These are phyloP conservation scores for Lasiosphaeria ovina DNA, from an alignment of 495 filamentous ascomycete genomes.

Conservation along the genomic window DNA sequence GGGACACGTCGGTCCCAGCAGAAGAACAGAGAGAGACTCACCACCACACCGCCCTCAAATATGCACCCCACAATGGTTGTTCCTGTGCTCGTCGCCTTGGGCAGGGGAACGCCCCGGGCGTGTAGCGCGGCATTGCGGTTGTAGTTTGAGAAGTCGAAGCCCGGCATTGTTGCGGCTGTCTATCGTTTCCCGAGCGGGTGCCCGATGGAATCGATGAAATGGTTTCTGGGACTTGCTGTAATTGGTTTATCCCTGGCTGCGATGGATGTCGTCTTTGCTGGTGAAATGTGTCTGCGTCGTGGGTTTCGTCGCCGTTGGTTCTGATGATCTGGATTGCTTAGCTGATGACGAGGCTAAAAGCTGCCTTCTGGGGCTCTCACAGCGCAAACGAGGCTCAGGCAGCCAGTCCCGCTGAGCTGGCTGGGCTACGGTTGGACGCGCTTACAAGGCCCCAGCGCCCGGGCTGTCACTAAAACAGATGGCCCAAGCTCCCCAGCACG, in stretches of 20 bases:
- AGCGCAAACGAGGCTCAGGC: constrained; percentile 7
- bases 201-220: constrained; percentile 3
- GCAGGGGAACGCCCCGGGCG: constrained; percentile 85
- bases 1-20: background rate
- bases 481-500: constrained; percentile 36
- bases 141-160: constrained; percentile 99
- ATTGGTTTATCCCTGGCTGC: background rate
- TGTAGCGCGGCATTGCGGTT: constrained; percentile 96
- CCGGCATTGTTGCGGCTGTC: constrained; percentile 66
- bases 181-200: constrained; percentile 6
- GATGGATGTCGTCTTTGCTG: background rate
- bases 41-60: constrained; percentile 94
- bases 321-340: constrained; percentile 8
- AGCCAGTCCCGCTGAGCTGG: constrained; percentile 4
- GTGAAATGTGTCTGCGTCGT: background rate
- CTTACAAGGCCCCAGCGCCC: constrained; percentile 1
- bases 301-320: background rate
- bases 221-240: background rate
- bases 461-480: background rate
- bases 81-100: constrained; percentile 97
- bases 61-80: constrained; percentile 99
- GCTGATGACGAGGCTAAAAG: constrained; percentile 43
- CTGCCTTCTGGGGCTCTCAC: constrained; percentile 32
- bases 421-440: background rate
- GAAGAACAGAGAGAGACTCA: constrained; percentile 41